Percentiles rank a stretch among this genome's conserved stretches.
Evolutionary conservation across 495 filamentous ascomycete genomes (phyloP).

Genomic region (Penicillium subrubescens): DNA sequence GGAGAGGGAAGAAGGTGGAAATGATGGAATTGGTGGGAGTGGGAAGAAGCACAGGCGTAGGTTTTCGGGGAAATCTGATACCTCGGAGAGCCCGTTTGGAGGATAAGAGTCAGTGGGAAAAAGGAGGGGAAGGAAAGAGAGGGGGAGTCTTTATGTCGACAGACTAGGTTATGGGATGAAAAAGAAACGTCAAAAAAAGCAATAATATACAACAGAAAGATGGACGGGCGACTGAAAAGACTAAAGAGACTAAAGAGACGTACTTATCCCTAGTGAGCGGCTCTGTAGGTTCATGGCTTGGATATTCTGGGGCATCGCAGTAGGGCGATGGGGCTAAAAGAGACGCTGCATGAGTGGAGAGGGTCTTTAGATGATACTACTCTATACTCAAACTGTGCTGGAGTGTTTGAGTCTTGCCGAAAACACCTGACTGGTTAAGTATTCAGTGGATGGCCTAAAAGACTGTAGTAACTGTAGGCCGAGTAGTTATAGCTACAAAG

Average conservation of each 20-base stretch:
- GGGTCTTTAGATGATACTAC: not conserved
- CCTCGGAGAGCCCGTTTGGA: slow-evolving; percentile 22
- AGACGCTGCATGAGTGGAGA: not conserved
- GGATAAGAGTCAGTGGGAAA: slow-evolving; percentile 3
- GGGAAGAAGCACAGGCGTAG: slow-evolving; percentile 16
- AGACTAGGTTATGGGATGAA: not conserved
- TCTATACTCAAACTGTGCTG: not conserved
- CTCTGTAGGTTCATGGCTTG: not conserved
- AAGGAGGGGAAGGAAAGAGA: not conserved
- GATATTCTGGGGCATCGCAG: not conserved
- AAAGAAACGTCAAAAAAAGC: not conserved
- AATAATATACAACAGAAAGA: not conserved
- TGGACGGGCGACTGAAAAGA: not conserved
- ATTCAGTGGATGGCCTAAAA: not conserved
- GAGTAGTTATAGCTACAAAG: not conserved
- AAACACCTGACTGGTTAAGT: not conserved
- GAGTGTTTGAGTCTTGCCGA: not conserved
- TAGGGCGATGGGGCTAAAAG: not conserved
- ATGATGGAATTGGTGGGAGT: not conserved
- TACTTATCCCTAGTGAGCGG: not conserved
- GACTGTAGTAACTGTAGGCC: not conserved
- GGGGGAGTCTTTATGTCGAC: not conserved
- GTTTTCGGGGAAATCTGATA: slow-evolving; percentile 20
- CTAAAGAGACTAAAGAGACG: not conserved
- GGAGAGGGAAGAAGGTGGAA: not conserved